phyloP scores from a whole-genome alignment of 2,329 filamentous ascomycete species.

The Aspergillus felis region DNA sequence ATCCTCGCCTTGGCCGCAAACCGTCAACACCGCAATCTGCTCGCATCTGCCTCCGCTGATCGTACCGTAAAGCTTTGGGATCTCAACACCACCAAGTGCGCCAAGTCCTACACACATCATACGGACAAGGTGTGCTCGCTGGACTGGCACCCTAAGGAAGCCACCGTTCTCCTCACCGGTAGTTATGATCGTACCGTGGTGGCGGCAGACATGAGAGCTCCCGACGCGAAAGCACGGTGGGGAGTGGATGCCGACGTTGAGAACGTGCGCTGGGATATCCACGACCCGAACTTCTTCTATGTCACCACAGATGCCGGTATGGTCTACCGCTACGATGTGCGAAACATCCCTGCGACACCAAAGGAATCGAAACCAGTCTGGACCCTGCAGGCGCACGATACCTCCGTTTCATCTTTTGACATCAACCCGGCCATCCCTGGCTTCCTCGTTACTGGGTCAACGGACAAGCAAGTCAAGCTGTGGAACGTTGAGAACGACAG shows the following conservation, averaged over 20 bases:
- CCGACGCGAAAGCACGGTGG: constrained; percentile 80
- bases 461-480: constrained; percentile 91
- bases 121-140: constrained; percentile 97
- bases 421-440: constrained; percentile 87
- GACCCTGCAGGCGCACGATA: constrained; percentile 93
- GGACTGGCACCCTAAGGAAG: constrained; percentile 84
- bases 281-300: constrained; percentile 90
- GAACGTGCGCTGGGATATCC: constrained; percentile 86
- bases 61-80: constrained; percentile 99
- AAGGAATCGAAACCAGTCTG: constrained; percentile 79
- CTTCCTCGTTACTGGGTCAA: constrained; percentile 88
- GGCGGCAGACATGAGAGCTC: constrained; percentile 93
- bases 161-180: constrained; percentile 84
- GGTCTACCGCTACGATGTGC: constrained; percentile 86
- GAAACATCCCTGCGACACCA: constrained; percentile 69
- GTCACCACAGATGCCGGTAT: constrained; percentile 89
- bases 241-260: constrained; percentile 95
- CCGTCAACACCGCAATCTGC: constrained; percentile 85
- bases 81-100: constrained; percentile 83
- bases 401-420: constrained; percentile 87
- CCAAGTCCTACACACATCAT: constrained; percentile 93
- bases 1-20: constrained; percentile 90
- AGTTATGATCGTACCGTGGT: constrained; percentile 94
- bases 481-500: constrained; percentile 84
- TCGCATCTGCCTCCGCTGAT: constrained; percentile 93